Base-by-base conservation (phyloP, 768 basidiomycete species). In the Serendipita sp. region DNA sequence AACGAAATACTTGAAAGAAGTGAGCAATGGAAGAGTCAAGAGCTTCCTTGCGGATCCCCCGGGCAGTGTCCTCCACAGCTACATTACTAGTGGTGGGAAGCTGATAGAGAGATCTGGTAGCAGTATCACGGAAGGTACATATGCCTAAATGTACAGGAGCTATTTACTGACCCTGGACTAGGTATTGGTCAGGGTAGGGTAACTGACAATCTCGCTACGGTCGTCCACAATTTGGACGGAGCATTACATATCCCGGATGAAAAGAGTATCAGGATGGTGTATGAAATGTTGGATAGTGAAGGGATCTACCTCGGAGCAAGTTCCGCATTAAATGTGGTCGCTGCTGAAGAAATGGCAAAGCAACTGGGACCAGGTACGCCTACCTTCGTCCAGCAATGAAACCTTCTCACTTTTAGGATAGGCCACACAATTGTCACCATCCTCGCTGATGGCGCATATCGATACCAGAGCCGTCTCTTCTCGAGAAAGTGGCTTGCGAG, bases 141-240 rank as follows among this genome's bases (percentile, higher is more conserved):
- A 40, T 13, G 13, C 13, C 40, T 40, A 40, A 6, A 6, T 40
- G 40, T 40, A 67, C 5, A 44, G 16, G 16, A n/a, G 29, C 36
- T 29, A 8, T 16, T 29, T 33, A 58, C 2, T 1, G 40, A 31
- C 1, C 8, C 13, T 18, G 44, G 33, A 63, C 10, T 65, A 96
- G 92, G 93, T 43, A 97, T 99, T 70, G 96, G 96, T 63, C 96
- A 98, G 74, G 96, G 96, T 13, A 86, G 96, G 66, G 80, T 99
- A 55, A 99, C 96, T 8, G 78, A 88, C 71, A 99, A 99, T 73
- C 76, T 99, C 68, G 84, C 76, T 27, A 91, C 86, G 1, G 87
- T 95, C 71, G 77, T 97, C 48, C 77, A 84, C 2, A 76, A 89
- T 52, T 58, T 99, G 16, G 80, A 84, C 31, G 93, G 95, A 16